Conservation (phyloP, 352 stramenopile species). For the Pythium apleroticum region DNA sequence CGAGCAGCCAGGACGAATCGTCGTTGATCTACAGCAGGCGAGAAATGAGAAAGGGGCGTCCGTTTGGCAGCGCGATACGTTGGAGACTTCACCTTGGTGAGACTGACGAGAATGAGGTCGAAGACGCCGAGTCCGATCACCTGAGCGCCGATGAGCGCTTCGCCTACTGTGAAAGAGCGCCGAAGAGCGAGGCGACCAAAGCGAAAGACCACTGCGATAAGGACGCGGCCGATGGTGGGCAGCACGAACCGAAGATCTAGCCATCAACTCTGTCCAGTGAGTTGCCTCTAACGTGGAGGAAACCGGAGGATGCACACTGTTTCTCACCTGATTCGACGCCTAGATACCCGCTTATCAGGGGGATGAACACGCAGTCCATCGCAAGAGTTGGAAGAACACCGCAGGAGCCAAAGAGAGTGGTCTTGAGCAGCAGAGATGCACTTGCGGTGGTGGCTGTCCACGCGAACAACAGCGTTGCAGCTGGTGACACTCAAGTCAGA, state of each 20-base stretch:
- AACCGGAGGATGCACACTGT: background rate
- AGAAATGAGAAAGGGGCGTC: background rate
- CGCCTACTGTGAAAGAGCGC: slow-evolving; percentile 73
- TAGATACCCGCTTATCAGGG: slow-evolving; percentile 13
- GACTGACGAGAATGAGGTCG: slow-evolving; percentile 51
- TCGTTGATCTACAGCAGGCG: background rate
- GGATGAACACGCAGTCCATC: slow-evolving; percentile 44
- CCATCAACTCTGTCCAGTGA: background rate
- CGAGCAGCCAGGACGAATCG: slow-evolving; percentile 1
- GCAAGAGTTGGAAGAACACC: slow-evolving; percentile 37
- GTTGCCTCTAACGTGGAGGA: background rate
- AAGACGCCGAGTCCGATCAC: slow-evolving; percentile 48
- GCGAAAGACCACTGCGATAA: slow-evolving; percentile 38
- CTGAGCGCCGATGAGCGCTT: slow-evolving; percentile 67
- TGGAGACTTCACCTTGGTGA: slow-evolving; percentile 34
- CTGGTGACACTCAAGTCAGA: slow-evolving; percentile 12
- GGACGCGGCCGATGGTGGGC: slow-evolving; percentile 32
- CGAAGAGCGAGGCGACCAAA: slow-evolving; percentile 45
- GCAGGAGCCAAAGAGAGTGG: slow-evolving; percentile 37
- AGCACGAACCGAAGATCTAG: slow-evolving; percentile 38
- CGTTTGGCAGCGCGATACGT: background rate
- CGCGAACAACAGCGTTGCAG: slow-evolving; percentile 51
- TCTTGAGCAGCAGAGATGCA: slow-evolving; percentile 45
- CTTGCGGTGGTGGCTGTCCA: slow-evolving; percentile 56
- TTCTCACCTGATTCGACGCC: slow-evolving; percentile 30